Conservation (phyloP, 768 basidiomycete genomes). For the Mycena vitilis region DNA sequence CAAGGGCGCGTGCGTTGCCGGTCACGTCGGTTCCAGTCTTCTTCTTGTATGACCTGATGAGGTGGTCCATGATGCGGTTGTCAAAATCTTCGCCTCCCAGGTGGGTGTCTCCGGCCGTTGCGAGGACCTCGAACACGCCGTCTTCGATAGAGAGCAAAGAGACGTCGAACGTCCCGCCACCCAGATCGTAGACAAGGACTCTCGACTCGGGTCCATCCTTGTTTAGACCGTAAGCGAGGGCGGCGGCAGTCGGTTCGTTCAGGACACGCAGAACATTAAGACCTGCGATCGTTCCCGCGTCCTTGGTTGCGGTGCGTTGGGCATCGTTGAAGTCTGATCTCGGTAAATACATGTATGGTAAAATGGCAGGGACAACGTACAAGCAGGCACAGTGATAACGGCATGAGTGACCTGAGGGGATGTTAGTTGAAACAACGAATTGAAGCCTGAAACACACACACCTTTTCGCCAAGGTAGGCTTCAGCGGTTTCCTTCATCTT, state of each 20-base stretch:
- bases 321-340: constrained; percentile 69
- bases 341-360: constrained; percentile 41
- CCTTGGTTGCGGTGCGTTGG: constrained; percentile 77
- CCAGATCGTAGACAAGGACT: constrained; percentile 78
- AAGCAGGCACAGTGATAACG: constrained; percentile 68
- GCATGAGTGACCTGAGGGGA: constrained; percentile 56
- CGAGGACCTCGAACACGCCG: constrained; percentile 78
- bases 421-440: neutral
- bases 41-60: constrained; percentile 75
- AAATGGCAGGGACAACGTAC: constrained; percentile 45
- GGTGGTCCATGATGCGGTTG: constrained; percentile 78
- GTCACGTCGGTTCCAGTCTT: constrained; percentile 74
- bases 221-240: constrained; percentile 77
- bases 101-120: constrained; percentile 79
- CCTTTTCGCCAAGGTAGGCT: constrained; percentile 72
- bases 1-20: constrained; percentile 71
- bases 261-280: constrained; percentile 73
- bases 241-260: constrained; percentile 79
- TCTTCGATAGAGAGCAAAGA: constrained; percentile 76
- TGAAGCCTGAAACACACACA: constrained; percentile 34
- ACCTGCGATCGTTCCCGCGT: constrained; percentile 74
- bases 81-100: constrained; percentile 81
- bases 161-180: constrained; percentile 81
- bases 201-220: constrained; percentile 68
- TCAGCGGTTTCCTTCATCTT: constrained; percentile 82